These are phyloP conservation scores for Hypoxylon intermedium DNA, from an alignment of 495 filamentous ascomycete species.

Conservation along the genomic window DNA sequence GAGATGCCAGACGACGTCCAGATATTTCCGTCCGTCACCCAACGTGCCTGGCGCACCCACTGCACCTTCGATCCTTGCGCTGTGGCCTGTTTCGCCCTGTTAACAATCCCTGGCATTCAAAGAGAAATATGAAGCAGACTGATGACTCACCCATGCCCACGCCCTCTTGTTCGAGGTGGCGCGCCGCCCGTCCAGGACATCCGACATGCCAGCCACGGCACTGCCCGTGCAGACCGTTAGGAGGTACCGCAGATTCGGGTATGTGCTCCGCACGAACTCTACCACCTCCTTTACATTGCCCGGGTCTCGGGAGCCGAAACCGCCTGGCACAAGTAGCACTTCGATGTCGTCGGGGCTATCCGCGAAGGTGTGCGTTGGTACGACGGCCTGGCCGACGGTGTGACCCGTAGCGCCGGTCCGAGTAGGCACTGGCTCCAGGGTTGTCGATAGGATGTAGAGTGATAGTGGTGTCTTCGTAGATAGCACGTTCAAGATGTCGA, in stretches of 20 bases:
- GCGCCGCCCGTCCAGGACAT: slow-evolving; percentile 62
- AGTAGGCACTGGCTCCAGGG: slow-evolving; percentile 57
- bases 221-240: slow-evolving; percentile 69
- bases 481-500: slow-evolving; percentile 67
- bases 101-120: not conserved
- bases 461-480: slow-evolving; percentile 46
- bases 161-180: slow-evolving; percentile 65
- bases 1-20: slow-evolving; percentile 69
- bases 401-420: slow-evolving; percentile 22
- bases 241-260: slow-evolving; percentile 59
- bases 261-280: slow-evolving; percentile 53
- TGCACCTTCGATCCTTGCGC: slow-evolving; percentile 52
- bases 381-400: slow-evolving; percentile 52
- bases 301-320: slow-evolving; percentile 57
- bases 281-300: slow-evolving; percentile 47
- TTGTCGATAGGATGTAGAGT: slow-evolving; percentile 60
- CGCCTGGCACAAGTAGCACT: slow-evolving; percentile 72
- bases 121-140: not conserved
- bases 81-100: slow-evolving; percentile 34
- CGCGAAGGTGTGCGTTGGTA: slow-evolving; percentile 69
- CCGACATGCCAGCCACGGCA: slow-evolving; percentile 58
- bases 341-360: slow-evolving; percentile 59
- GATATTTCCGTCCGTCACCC: slow-evolving; percentile 70
- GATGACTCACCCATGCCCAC: slow-evolving; percentile 46
- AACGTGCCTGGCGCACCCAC: slow-evolving; percentile 69